phyloP scores from a whole-genome alignment of 179 eudicot genomes.

The Gypsophila paniculata region DNA sequence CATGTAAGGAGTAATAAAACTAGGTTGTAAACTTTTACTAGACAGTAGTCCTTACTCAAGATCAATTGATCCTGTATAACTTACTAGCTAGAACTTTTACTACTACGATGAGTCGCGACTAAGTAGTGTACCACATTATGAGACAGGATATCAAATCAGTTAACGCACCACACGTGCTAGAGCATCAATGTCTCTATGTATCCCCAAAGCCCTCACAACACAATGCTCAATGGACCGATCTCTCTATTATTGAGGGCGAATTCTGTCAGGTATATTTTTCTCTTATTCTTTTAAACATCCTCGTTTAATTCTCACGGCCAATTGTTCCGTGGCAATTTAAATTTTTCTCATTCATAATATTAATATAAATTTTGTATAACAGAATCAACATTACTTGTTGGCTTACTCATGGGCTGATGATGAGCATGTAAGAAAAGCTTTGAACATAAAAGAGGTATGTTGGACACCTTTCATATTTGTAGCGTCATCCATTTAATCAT shows the following conservation, averaged over 20 bases:
- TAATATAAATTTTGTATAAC: background rate
- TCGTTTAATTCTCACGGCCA: too few relatives aligned
- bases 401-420: slow-evolving; percentile 21
- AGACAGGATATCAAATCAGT: background rate
- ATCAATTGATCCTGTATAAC: background rate
- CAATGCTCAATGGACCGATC: background rate
- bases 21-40: too few relatives aligned
- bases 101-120: background rate
- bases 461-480: background rate
- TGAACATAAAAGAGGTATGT: slow-evolving; percentile 10
- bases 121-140: too few relatives aligned
- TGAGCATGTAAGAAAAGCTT: slow-evolving; percentile 17
- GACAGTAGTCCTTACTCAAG: too few relatives aligned
- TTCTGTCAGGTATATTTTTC: slow-evolving; percentile 17
- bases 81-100: background rate
- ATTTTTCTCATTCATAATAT: too few relatives aligned
- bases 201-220: background rate
- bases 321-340: too few relatives aligned
- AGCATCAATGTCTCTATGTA: slow-evolving; percentile 4
- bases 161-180: background rate
- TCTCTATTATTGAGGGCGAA: background rate
- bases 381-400: slow-evolving; percentile 16
- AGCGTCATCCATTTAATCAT: too few relatives aligned
- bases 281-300: background rate
- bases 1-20: too few relatives aligned